Base-by-base conservation (phyloP, 164 flowering plant species). In the Macadamia integrifolia region DNA sequence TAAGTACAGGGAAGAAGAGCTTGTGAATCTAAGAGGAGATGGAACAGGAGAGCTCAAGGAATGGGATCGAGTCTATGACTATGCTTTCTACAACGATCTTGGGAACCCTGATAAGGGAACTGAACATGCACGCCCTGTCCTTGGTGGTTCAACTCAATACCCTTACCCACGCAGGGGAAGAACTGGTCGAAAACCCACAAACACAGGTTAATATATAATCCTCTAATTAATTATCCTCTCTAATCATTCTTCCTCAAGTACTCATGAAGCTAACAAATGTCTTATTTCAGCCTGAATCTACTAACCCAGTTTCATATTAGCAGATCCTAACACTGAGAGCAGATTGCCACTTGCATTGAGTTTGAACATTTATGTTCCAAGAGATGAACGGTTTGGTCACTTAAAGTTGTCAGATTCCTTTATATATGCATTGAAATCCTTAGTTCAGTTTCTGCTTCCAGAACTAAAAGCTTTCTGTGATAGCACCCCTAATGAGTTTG, bases 41-140 rank as follows among this genome's bases (percentile, higher is more conserved):
- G 96, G 92, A 1, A 68, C 67, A 13, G 88, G 87, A 6, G 66
- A 67, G 81, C 89, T 83, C 32, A 79, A 83, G 75, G 91, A 86
- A 67, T 89, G 97, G 93, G 94, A 92, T 67, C 77, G 98, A 76
- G 88, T 92, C 14, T 92, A 92, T 67, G 98, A 92, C 79, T 92
- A 92, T 70, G 94, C 80, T 55, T 81, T 61, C 74, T 92, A 92
- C 84, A 90, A 92, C 68, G 96, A 92, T 65, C 68, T 92, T 58
- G 94, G 91, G 6, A 58, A 46, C 17, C 94, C 98, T 3, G 88
- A 88, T 56, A 83, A 82, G 55, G 92, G 90, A 10, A 63, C 67
- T 0, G 78, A 82, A 0, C 61, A 80, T 58, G 83, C 66, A 3
- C 90, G 94, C 40, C 89, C 90, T 4, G 80, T 85, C 43, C 88